phyloP scores from a whole-genome alignment of 73 alveolate species.

The Paraurostyla sp. region DNA sequence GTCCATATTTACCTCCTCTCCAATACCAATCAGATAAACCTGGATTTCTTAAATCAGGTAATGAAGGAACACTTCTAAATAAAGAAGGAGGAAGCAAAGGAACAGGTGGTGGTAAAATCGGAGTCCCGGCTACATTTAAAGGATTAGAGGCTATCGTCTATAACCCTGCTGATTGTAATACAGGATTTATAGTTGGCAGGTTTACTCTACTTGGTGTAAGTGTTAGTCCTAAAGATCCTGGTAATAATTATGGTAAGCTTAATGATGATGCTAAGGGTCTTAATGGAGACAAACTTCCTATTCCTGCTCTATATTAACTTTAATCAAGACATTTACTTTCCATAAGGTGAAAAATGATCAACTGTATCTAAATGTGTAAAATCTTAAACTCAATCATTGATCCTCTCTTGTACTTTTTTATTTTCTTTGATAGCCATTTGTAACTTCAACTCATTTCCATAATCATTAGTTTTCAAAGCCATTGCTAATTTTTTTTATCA shows the following conservation, averaged over 20 bases:
- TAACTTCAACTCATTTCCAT: background rate
- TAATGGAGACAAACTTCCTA: background rate
- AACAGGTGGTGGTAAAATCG: conserved; percentile 43
- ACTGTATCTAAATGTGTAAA: conserved; percentile 35
- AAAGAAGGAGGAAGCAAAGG: conserved; percentile 44
- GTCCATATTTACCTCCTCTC: background rate
- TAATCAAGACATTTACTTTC: background rate
- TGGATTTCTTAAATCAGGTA: conserved; percentile 50
- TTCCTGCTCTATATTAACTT: background rate
- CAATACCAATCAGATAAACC: conserved; percentile 39
- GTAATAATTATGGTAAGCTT: background rate
- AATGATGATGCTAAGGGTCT: background rate
- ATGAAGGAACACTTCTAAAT: conserved; percentile 19
- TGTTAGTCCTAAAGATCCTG: no score
- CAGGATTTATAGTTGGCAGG: conserved; percentile 35
- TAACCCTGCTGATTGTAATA: conserved; percentile 12
- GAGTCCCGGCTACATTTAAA: conserved; percentile 18
- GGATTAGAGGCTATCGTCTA: conserved; percentile 5
- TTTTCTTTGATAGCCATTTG: conserved; percentile 3
- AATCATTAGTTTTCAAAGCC: background rate
- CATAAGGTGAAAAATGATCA: conserved; percentile 41
- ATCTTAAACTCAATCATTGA: conserved; percentile 27
- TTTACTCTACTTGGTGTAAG: background rate
- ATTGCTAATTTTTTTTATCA: background rate
- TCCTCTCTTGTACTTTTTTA: background rate